Evolutionary conservation across 2,329 filamentous ascomycete genomes (phyloP).

Genomic region (Aureobasidium pullulans): DNA sequence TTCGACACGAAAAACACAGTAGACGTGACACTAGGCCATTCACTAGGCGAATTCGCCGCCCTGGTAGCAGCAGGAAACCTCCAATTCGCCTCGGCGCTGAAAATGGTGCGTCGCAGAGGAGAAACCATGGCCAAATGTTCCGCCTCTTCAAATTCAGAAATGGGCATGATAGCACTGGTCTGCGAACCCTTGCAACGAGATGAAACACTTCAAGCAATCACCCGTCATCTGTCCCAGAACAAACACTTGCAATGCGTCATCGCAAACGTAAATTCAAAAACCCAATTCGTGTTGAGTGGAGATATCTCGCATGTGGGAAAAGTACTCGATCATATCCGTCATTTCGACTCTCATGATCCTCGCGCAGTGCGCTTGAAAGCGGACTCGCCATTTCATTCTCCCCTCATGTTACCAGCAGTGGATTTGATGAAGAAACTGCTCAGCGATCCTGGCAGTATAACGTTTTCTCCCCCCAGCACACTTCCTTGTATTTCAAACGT

Average conservation of each 20-base stretch:
- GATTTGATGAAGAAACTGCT: slow-evolving; percentile 65
- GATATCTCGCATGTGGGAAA: slow-evolving; percentile 75
- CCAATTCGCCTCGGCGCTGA: slow-evolving; percentile 67
- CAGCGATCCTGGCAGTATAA: slow-evolving; percentile 47
- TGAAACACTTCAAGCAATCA: slow-evolving; percentile 63
- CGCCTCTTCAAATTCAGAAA: slow-evolving; percentile 59
- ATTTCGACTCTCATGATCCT: slow-evolving; percentile 88
- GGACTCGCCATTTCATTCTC: slow-evolving; percentile 85
- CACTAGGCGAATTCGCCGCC: slow-evolving; percentile 86
- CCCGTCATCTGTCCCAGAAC: slow-evolving; percentile 63
- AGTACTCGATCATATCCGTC: slow-evolving; percentile 74
- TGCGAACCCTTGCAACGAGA: slow-evolving; percentile 73
- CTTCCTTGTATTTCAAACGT: slow-evolving; percentile 84
- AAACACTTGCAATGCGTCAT: slow-evolving; percentile 72
- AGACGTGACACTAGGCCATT: slow-evolving; percentile 83
- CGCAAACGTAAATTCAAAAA: slow-evolving; percentile 91
- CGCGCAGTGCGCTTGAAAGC: slow-evolving; percentile 78
- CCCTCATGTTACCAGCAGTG: slow-evolving; percentile 81
- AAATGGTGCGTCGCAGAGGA: slow-evolving; percentile 68
- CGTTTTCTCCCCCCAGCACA: slow-evolving; percentile 54
- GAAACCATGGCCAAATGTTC: slow-evolving; percentile 79
- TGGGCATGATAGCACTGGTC: slow-evolving; percentile 90
- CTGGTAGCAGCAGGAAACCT: slow-evolving; percentile 79
- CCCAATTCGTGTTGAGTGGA: slow-evolving; percentile 90
- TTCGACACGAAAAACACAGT: slow-evolving; percentile 65